phyloP scores from a whole-genome alignment of 805 yeast species.

The Teunomyces tritomae region DNA sequence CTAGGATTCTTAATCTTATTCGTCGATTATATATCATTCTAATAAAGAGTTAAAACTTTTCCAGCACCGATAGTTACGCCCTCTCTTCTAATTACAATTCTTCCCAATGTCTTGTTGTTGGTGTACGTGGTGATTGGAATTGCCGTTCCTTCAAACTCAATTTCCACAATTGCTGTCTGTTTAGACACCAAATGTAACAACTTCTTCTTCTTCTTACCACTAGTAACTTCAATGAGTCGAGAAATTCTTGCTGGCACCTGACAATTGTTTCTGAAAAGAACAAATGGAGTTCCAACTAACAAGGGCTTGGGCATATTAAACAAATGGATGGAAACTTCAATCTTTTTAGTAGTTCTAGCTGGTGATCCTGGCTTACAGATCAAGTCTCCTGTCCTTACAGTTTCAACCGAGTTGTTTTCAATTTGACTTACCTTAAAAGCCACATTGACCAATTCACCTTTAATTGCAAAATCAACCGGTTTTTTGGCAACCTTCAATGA shows the following conservation, averaged over 20 bases:
- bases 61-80: constrained; percentile 73
- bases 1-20: constrained; percentile 57
- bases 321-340: constrained; percentile 28
- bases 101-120: constrained; percentile 53
- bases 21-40: constrained; percentile 44
- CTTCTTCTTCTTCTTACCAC: constrained; percentile 22
- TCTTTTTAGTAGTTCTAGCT: constrained; percentile 24
- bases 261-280: constrained; percentile 72
- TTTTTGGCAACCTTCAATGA: constrained; percentile 28
- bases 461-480: constrained; percentile 51
- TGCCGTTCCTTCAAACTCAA: constrained; percentile 47
- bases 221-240: constrained; percentile 34
- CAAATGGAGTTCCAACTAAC: constrained; percentile 74
- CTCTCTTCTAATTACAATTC: constrained; percentile 67
- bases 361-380: constrained; percentile 25
- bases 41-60: constrained; percentile 26
- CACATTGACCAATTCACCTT: constrained; percentile 60
- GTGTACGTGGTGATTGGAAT: constrained; percentile 52
- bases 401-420: constrained; percentile 50
- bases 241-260: constrained; percentile 67
- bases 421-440: constrained; percentile 46
- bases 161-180: constrained; percentile 56
- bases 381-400: constrained; percentile 62
- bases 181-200: constrained; percentile 56
- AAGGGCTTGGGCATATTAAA: constrained; percentile 62